Percentiles rank a stretch among this genome's conserved stretches.
phyloP scores from a whole-genome alignment of 192 early-diverging fungal species.

The Coemansia sp. region DNA sequence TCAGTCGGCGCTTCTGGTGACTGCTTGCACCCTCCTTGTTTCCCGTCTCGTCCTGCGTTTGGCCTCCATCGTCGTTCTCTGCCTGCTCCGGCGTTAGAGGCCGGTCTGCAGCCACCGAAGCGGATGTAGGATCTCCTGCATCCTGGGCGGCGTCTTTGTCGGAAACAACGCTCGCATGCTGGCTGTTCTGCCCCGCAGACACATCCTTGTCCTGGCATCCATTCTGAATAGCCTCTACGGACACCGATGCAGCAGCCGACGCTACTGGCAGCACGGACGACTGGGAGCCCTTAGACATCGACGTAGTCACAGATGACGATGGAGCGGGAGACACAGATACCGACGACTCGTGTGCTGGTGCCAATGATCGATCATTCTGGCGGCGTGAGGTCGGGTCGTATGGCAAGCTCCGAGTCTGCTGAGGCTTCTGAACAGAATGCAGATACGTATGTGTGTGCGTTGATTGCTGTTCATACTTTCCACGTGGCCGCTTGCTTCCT shows the following conservation, averaged over 20 bases:
- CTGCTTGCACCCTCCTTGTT: slow-evolving; percentile 16
- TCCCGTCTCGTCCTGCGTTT: not conserved
- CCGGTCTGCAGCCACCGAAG: not conserved
- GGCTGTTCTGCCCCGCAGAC: not conserved
- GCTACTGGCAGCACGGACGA: not conserved
- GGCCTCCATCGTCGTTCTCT: not conserved
- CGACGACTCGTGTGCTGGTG: slow-evolving; percentile 4
- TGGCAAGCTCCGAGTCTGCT: not conserved
- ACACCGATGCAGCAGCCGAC: not conserved
- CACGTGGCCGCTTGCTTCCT: slow-evolving; percentile 22
- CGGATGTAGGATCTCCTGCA: not conserved
- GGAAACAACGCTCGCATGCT: not conserved
- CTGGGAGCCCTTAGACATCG: not conserved
- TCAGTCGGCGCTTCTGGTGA: slow-evolving; percentile 42
- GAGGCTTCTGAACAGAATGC: not conserved
- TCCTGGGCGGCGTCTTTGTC: not conserved
- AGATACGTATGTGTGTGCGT: not conserved
- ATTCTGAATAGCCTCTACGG: not conserved
- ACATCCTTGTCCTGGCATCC: not conserved
- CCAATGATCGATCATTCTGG: not conserved
- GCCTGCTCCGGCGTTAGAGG: not conserved
- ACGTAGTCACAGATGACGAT: no score
- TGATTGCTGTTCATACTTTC: slow-evolving; percentile 6
- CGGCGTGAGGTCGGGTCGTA: not conserved
- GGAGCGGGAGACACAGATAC: slow-evolving; percentile 18